These are phyloP conservation scores for Endothia cerciana DNA, from an alignment of 2,329 filamentous ascomycete genomes.

Conservation along the genomic window DNA sequence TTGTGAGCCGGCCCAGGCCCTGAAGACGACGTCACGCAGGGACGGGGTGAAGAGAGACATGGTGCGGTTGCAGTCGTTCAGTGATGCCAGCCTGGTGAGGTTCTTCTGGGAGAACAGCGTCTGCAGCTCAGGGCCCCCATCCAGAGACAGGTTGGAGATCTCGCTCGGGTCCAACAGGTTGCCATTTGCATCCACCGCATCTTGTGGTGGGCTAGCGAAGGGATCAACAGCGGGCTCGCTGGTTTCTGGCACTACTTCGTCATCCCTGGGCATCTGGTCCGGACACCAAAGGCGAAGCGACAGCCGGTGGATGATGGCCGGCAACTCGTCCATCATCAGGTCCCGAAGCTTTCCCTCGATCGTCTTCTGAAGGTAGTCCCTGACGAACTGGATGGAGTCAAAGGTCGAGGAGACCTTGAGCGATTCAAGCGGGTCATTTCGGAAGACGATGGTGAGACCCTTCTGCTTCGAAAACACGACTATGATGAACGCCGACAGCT, in stretches of 20 bases:
- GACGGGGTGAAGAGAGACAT: slow-evolving; percentile 88
- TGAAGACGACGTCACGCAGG: slow-evolving; percentile 88
- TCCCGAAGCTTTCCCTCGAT: slow-evolving; percentile 93
- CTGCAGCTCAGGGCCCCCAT: slow-evolving; percentile 79
- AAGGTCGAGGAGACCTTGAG: slow-evolving; percentile 99
- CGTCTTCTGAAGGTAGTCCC: slow-evolving; percentile 93
- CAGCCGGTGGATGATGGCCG: slow-evolving; percentile 91
- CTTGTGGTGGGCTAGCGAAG: slow-evolving; percentile 77
- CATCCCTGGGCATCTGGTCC: slow-evolving; percentile 74
- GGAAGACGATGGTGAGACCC: slow-evolving; percentile 92
- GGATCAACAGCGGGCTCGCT: slow-evolving; percentile 72
- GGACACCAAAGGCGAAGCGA: slow-evolving; percentile 89
- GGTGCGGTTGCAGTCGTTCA: slow-evolving; percentile 88
- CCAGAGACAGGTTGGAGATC: slow-evolving; percentile 76
- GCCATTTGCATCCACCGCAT: slow-evolving; percentile 80
- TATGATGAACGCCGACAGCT: slow-evolving; percentile 95
- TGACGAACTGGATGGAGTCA: slow-evolving; percentile 97
- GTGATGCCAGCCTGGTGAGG: slow-evolving; percentile 76
- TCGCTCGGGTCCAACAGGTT: slow-evolving; percentile 76
- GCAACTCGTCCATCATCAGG: slow-evolving; percentile 96
- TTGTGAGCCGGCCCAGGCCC: slow-evolving; percentile 83
- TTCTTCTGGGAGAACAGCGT: slow-evolving; percentile 97
- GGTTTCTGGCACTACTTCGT: slow-evolving; percentile 57
- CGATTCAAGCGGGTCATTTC: slow-evolving; percentile 96
- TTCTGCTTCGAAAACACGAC: slow-evolving; percentile 98